A percentile compares a stretch with the other conserved stretches of the same genome.
Evolutionary conservation across 2,329 filamentous ascomycete species (phyloP).

Genomic region (Ophiognomonia clavigignenti-juglandacearum): DNA sequence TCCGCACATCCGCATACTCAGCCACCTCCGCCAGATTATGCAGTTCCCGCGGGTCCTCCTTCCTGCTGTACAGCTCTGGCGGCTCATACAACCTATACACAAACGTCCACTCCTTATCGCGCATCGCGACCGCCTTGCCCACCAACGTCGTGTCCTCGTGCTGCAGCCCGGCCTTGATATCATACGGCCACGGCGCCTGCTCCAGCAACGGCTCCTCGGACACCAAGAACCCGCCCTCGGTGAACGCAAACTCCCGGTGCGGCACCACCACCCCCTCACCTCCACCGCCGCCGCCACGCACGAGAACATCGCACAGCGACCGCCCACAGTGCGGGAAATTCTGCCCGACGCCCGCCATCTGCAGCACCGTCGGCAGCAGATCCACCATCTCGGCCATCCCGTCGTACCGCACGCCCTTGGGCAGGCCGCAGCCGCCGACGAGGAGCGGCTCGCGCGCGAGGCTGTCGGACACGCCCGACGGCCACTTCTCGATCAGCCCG

Average conservation of each 20-base stretch:
- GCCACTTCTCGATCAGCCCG: constrained; percentile 45
- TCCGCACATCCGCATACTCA: constrained; percentile 6
- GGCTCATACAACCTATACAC: constrained; percentile 40
- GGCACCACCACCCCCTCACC: constrained; percentile 13
- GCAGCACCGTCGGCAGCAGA: constrained; percentile 37
- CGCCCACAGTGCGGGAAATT: constrained; percentile 35
- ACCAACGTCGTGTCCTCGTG: constrained; percentile 36
- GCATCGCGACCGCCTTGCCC: constrained; percentile 33
- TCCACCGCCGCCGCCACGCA: neutral
- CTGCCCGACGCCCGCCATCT: constrained; percentile 32
- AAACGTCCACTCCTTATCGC: constrained; percentile 33
- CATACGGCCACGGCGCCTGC: constrained; percentile 37
- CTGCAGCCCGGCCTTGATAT: constrained; percentile 37
- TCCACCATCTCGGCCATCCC: constrained; percentile 41
- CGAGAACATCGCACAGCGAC: neutral
- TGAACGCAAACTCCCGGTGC: constrained; percentile 34
- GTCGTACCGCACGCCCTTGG: constrained; percentile 26
- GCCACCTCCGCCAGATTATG: constrained; percentile 29
- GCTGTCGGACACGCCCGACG: constrained; percentile 35
- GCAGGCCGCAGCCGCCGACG: constrained; percentile 35
- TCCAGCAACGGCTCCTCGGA: constrained; percentile 39
- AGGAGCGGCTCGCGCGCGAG: constrained; percentile 39
- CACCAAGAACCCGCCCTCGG: constrained; percentile 37
- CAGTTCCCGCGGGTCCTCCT: constrained; percentile 29
- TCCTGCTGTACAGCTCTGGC: constrained; percentile 34